Evolutionary conservation across 2,329 filamentous ascomycete genomes (phyloP), one percentile per base, ranked within the genome.

Genomic region (Aspergillus cejpii): DNA sequence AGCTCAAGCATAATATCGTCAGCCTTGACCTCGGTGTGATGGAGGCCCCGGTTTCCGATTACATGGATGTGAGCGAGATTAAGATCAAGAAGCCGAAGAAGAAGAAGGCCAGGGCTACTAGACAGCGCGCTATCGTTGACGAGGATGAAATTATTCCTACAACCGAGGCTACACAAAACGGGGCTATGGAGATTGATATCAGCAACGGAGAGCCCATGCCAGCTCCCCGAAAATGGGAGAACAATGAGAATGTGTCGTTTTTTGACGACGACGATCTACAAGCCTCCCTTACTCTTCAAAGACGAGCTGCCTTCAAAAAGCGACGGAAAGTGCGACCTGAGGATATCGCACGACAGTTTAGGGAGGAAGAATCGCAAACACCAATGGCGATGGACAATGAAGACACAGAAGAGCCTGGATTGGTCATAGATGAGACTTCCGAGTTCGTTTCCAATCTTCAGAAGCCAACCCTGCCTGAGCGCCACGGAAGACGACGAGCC

Each of bases 71-170:
- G 12, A 86, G 85, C 1, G 84, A 92, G 56, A 79, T 96, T 60
- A 98, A 96, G 67, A 78, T 97, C 51, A 94, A 89, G 70, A 98
- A 95, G 65, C 84, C 87, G 0, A 96, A 94, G 69, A 96, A 84
- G 69, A 75, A 82, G 67, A 92, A 91, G 69, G 77, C 80, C 24
- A 91, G 89, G 65, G 76, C 79, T 19, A 87, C 84, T 1, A 77
- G 86, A 40, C 80, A 85, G 61, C 85, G 83, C 54, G 76, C 76
- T 1, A 49, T 58, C 12, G 69, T 75, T n/a, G 78, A 82, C 29
- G 79, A 82, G 7, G 76, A 79, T 11, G 80, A 81, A 45, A 70
- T 79, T 34, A 66, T 76, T 37, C 69, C 71, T 2, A 48, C 60
- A 1, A 52, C 61, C 2, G 63, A 64, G 17, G 50, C 58, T 17